Evolutionary conservation across 164 flowering plant genomes (phyloP).

Genomic region (Hamamelis virginiana): DNA sequence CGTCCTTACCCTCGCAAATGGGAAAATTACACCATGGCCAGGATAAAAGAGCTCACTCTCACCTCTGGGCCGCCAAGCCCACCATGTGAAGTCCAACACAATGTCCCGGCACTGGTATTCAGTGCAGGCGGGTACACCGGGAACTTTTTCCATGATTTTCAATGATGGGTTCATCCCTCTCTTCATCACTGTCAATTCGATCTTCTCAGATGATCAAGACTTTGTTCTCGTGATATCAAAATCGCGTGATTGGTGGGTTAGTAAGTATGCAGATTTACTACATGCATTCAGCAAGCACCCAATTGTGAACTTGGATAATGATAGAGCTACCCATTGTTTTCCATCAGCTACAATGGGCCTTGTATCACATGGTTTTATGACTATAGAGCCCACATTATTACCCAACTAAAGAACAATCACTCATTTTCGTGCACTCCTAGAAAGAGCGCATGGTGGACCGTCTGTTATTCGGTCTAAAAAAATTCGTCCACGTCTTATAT

Average conservation of each 20-base stretch:
- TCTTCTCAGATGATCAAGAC: slow-evolving; percentile 21
- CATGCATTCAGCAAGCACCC: slow-evolving; percentile 33
- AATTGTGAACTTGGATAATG: slow-evolving; percentile 35
- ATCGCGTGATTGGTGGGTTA: slow-evolving; percentile 46
- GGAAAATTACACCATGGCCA: slow-evolving; percentile 35
- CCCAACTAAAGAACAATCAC: slow-evolving; percentile 21
- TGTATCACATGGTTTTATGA: slow-evolving; percentile 48
- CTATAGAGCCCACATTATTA: slow-evolving; percentile 28
- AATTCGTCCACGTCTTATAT: slow-evolving; percentile 35
- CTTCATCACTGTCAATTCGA: slow-evolving; percentile 37
- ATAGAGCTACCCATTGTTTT: slow-evolving; percentile 47
- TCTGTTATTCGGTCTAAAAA: not conserved
- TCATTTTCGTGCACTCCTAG: slow-evolving; percentile 32
- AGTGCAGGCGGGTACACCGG: slow-evolving; percentile 40
- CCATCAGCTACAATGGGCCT: slow-evolving; percentile 39
- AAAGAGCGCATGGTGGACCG: slow-evolving; percentile 16
- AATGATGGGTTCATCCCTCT: slow-evolving; percentile 40
- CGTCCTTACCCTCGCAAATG: slow-evolving; percentile 60
- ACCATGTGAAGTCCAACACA: slow-evolving; percentile 32
- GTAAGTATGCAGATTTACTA: slow-evolving; percentile 41
- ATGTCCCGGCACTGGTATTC: slow-evolving; percentile 33
- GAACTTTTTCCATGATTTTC: slow-evolving; percentile 37
- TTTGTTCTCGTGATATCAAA: slow-evolving; percentile 36
- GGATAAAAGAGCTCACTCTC: slow-evolving; percentile 40
- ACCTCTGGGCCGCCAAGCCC: slow-evolving; percentile 19